phyloP scores from a whole-genome alignment of 1,284 basidiomycete genomes.

The Trametes hirsuta region DNA sequence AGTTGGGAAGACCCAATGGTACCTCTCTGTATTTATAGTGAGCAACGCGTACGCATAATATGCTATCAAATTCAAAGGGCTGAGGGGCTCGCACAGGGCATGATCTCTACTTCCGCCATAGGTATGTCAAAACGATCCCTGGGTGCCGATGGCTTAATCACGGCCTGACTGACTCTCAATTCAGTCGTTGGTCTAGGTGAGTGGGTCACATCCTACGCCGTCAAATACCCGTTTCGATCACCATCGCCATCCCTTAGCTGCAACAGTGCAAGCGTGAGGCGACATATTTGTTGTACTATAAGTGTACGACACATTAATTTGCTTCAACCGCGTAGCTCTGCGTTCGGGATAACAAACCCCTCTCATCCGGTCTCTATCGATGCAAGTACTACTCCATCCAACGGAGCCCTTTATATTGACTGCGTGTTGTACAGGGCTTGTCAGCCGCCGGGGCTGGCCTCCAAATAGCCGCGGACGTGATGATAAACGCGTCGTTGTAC shows the following conservation, averaged over 20 bases:
- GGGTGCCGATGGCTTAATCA: not conserved
- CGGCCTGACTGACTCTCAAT: not conserved
- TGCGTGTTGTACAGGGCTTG: constrained; percentile 3
- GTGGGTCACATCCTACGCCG: not conserved
- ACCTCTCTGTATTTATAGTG: constrained; percentile 9
- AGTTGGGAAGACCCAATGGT: constrained; percentile 21
- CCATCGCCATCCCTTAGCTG: not conserved
- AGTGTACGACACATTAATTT: not conserved
- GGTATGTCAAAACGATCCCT: not conserved
- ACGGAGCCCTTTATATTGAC: not conserved
- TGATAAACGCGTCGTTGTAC: constrained; percentile 16
- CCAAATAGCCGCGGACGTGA: constrained; percentile 13
- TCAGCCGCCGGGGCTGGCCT: constrained; percentile 12
- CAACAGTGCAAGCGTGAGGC: constrained; percentile 13
- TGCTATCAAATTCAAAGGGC: too few species aligned
- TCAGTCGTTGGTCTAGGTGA: constrained; percentile 6
- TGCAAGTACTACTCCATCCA: not conserved
- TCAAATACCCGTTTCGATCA: too few species aligned
- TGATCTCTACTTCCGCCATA: constrained; percentile 9
- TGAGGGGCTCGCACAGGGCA: not conserved
- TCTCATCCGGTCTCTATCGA: constrained; percentile 8
- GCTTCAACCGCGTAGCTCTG: not conserved
- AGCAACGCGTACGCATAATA: not conserved
- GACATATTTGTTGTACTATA: not conserved
- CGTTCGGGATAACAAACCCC: constrained; percentile 1